Conservation (phyloP, 2,329 filamentous ascomycete genomes). For the Xylaria sp. region DNA sequence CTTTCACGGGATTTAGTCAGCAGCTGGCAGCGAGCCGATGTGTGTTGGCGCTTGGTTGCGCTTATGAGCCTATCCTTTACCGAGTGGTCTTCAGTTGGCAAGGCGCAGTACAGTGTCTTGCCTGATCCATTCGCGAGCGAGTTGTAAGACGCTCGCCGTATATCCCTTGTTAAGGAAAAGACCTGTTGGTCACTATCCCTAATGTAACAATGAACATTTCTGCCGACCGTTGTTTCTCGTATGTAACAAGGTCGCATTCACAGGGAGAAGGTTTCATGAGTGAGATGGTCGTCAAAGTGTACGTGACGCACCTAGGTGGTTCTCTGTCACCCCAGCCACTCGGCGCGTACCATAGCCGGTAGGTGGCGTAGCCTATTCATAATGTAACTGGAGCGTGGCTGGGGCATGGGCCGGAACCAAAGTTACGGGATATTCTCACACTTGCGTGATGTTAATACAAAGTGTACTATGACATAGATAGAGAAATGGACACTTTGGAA, state of each 20-base stretch:
- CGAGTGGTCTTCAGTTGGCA: background rate
- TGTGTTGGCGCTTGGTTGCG: background rate
- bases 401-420: background rate
- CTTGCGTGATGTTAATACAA: background rate
- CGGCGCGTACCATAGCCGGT: background rate
- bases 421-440: background rate
- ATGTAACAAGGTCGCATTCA: background rate
- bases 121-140: background rate
- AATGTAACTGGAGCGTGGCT: constrained; percentile 7
- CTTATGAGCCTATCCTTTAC: background rate
- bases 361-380: background rate
- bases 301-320: background rate
- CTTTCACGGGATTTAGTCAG: background rate
- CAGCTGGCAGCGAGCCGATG: background rate
- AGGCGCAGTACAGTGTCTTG: too few relatives aligned
- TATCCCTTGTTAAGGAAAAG: background rate
- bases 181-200: background rate
- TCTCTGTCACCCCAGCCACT: background rate
- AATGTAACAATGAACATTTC: background rate
- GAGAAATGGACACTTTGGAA: background rate
- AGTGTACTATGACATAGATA: background rate
- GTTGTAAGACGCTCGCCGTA: background rate
- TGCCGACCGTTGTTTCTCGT: background rate
- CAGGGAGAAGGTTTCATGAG: background rate
- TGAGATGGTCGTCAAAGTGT: background rate